A percentile compares a stretch with the other conserved stretches of the same genome.
These are phyloP conservation scores for Rhizopogon sp. DNA, from an alignment of 768 basidiomycete species.

Conservation along the genomic window DNA sequence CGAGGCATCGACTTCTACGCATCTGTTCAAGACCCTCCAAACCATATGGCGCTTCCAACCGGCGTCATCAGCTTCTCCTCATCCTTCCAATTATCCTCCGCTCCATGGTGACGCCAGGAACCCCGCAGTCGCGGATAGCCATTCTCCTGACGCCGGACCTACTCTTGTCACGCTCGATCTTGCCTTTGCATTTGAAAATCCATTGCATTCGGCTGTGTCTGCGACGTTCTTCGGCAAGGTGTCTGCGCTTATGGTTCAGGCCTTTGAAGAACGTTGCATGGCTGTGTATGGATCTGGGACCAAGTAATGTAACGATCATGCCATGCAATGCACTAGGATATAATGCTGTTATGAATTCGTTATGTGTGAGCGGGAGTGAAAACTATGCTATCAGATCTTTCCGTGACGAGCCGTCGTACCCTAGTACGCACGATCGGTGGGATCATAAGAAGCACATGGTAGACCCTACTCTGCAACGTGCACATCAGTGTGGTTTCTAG, in stretches of 20 bases:
- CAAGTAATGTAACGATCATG: constrained; percentile 7
- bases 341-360: too few relatives aligned
- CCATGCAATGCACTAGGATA: neutral
- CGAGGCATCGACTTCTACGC: constrained; percentile 62
- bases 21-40: constrained; percentile 66
- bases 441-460: neutral
- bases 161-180: constrained; percentile 85
- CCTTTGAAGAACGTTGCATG: constrained; percentile 84
- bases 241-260: constrained; percentile 83
- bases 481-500: neutral
- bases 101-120: constrained; percentile 2
- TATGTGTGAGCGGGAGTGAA: neutral
- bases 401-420: neutral
- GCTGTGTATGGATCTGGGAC: constrained; percentile 58
- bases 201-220: constrained; percentile 79
- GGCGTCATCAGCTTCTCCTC: constrained; percentile 37
- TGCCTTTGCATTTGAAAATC: constrained; percentile 82
- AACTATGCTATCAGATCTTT: neutral
- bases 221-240: constrained; percentile 83
- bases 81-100: constrained; percentile 22
- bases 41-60: constrained; percentile 76
- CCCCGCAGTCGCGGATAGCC: neutral
- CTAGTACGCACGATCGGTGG: neutral
- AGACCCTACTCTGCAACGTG: too few relatives aligned
- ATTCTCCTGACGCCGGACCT: constrained; percentile 30